A percentile compares a stretch with the other conserved stretches of the same genome.
Evolutionary conservation across 441 rosid genomes (phyloP).

Genomic region (Geranium incanum): DNA sequence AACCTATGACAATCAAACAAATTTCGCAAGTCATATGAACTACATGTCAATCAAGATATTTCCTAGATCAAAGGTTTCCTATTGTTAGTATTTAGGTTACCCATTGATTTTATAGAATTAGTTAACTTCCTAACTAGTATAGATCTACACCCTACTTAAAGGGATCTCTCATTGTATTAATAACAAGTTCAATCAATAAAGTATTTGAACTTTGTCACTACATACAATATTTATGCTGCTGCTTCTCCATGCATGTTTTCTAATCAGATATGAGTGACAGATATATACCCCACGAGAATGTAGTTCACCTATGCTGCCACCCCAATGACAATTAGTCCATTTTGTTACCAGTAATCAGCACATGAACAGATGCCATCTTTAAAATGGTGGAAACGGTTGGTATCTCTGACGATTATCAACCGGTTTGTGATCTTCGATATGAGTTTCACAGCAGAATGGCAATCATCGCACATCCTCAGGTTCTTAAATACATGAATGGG

Average conservation of each 20-base stretch:
- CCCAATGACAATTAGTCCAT: neutral
- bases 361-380: conserved; percentile 56
- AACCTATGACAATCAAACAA: no score
- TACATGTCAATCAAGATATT: no score
- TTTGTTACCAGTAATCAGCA: conserved; percentile 60
- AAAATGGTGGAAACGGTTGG: conserved; percentile 72
- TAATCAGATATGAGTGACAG: neutral
- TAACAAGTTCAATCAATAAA: no score
- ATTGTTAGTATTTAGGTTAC: no score
- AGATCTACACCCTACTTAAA: no score
- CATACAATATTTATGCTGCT: no score
- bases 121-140: no score
- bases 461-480: conserved; percentile 79
- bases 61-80: no score
- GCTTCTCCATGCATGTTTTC: neutral
- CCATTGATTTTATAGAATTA: no score
- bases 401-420: conserved; percentile 61
- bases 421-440: conserved; percentile 51
- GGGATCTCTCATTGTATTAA: no score
- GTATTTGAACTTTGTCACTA: no score
- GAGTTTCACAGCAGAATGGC: conserved; percentile 74
- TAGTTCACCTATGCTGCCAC: neutral
- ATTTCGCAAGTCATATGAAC: neutral
- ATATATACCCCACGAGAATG: neutral
- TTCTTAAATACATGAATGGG: conserved; percentile 59